Conservation (phyloP, 129 eudicot genomes). For the Helianthus annuus region HanXRQr2.0-SUNRISE NC_035440.2:16646367-16646866, state of each 20-base stretch:
- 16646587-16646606: slow-evolving; percentile 19
- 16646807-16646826: not conserved
- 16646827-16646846: not conserved
- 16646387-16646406: slow-evolving; percentile 21
- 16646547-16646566: slow-evolving; percentile 15
- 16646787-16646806: not conserved
- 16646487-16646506: not conserved
- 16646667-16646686: not conserved
- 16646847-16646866: too few species aligned
- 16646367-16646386: not conserved
- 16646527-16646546: not conserved
- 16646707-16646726: not conserved
- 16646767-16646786: not conserved
- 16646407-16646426: slow-evolving; percentile 7
- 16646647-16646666: slow-evolving; percentile 15
- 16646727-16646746: slow-evolving; percentile 2
- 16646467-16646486: too few species aligned
- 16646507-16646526: not conserved
- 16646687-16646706: not conserved
- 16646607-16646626: not conserved
- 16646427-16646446: slow-evolving; percentile 14
- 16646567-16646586: slow-evolving; percentile 20
- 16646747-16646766: slow-evolving; percentile 4
- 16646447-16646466: not conserved
- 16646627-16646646: slow-evolving; percentile 33